Evolutionary conservation across 371 early-diverging fungal species (phyloP).

Genomic region (Apophysomyces ossiformis): DNA sequence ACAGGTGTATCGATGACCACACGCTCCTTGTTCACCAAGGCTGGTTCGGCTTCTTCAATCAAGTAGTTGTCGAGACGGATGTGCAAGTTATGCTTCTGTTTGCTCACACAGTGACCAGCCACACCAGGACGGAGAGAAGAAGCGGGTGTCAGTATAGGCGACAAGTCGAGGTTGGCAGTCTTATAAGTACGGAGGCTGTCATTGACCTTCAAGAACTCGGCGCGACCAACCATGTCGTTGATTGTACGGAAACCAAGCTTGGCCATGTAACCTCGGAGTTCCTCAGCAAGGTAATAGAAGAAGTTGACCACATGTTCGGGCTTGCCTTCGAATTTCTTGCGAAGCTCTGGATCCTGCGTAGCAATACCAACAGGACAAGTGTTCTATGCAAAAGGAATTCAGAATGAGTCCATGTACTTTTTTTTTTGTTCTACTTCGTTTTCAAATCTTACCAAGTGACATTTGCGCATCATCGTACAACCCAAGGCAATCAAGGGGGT

Average conservation of each 20-base stretch:
- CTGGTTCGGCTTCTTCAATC: slow-evolving; percentile 79
- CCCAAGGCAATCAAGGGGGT: slow-evolving; percentile 96
- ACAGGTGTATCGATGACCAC: slow-evolving; percentile 71
- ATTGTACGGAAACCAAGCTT: slow-evolving; percentile 90
- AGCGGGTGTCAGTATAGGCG: slow-evolving; percentile 89
- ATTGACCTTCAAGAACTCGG: slow-evolving; percentile 82
- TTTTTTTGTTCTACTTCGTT: background rate
- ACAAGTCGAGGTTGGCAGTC: slow-evolving; percentile 86
- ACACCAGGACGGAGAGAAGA: slow-evolving; percentile 86
- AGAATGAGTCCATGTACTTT: too few relatives aligned
- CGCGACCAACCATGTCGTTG: slow-evolving; percentile 94
- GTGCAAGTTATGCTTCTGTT: slow-evolving; percentile 22
- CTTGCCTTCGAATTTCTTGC: slow-evolving; percentile 90
- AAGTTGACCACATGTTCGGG: slow-evolving; percentile 98
- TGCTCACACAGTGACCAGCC: slow-evolving; percentile 76
- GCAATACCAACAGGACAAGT: slow-evolving; percentile 98
- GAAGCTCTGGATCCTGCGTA: slow-evolving; percentile 93
- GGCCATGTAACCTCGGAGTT: slow-evolving; percentile 91
- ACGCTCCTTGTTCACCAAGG: slow-evolving; percentile 64
- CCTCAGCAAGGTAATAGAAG: slow-evolving; percentile 96
- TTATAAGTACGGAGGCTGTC: slow-evolving; percentile 77
- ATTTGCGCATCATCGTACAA: slow-evolving; percentile 94
- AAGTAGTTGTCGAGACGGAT: slow-evolving; percentile 46
- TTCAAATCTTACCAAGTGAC: slow-evolving; percentile 44
- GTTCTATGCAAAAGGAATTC: slow-evolving; percentile 57